Base-by-base conservation (phyloP, 495 filamentous ascomycete genomes). In the Hypoxylon fuscum region DNA sequence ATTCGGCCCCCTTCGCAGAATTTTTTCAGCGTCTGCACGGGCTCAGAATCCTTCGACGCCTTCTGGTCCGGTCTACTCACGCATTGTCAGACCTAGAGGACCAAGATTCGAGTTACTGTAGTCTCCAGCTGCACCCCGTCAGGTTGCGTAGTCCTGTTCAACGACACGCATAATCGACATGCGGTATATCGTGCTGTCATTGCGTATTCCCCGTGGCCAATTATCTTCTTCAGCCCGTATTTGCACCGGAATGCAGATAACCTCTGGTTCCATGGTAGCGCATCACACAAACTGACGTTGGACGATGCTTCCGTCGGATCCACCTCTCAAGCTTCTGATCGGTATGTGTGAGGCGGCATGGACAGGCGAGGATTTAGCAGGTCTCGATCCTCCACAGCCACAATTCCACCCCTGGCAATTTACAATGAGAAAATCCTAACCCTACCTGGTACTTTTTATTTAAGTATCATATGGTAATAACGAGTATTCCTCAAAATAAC, bases 331-430 rank as follows among this genome's bases (percentile, higher is more conserved):
- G 40, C 35, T 53, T 38, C 42, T 57, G 32, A 31, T 41, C 41
- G 12, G 52, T 54, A 21, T 32, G 49, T 57, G 57, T 54, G 52
- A 42, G 57, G 57, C 51, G 41, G 53, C 41, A 61, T 51, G 49
- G 32, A 50, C 12, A 14, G 20, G 53, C 54, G 48, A 64, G 61
- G 62, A 51, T 66, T n/a, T 43, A 49, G 41, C 42, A 61, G 42
- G 57, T 53, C 52, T 66, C 57, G 53, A 61, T 61, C 63, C 57
- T 62, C 47, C 63, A 56, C 48, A 53, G 57, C 57, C 63, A 52
- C 46, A 37, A 40, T 59, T 31, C 35, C 34, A 48, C 49, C 56
- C 59, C 43, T 58, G 20, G 47, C 29, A 40, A 9, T 46, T 48
- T 50, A 18, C 21, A 47, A 51, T 47, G 47, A 50, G 43, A 47